A percentile compares a stretch with the other conserved stretches of the same genome.
Conservation (phyloP, 208 protist genomes). For the Crithidia fasciculata region DNA sequence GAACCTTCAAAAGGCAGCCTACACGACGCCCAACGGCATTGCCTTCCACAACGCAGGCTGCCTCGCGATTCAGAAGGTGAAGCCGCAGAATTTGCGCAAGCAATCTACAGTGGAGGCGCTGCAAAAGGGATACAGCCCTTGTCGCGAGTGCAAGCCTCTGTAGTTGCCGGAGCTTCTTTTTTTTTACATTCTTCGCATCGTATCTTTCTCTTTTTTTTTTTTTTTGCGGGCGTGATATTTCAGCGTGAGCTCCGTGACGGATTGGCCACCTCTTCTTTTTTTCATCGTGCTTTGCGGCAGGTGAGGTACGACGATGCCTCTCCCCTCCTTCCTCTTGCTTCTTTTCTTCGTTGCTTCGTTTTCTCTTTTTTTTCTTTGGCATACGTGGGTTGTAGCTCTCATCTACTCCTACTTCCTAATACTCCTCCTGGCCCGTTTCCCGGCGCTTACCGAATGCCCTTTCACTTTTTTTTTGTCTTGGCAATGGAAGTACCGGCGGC, state of each 20-base stretch:
- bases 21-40: constrained; percentile 45
- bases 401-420: background rate
- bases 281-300: too few relatives aligned
- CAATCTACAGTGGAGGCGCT: constrained; percentile 35
- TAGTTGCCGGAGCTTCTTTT: background rate
- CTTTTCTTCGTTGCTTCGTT: background rate
- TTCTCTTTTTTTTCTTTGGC: background rate
- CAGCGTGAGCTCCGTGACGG: background rate
- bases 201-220: constrained; percentile 22
- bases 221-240: background rate
- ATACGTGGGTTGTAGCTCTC: too few relatives aligned
- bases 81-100: constrained; percentile 14
- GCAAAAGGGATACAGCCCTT: constrained; percentile 47
- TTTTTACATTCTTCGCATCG: background rate
- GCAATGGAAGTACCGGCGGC: too few relatives aligned
- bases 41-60: constrained; percentile 55
- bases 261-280: too few relatives aligned
- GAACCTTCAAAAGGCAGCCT: constrained; percentile 37
- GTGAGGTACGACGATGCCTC: too few relatives aligned
- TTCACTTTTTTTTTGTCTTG: too few relatives aligned
- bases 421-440: background rate
- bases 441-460: too few relatives aligned
- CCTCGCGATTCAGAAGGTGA: constrained; percentile 23
- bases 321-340: too few relatives aligned
- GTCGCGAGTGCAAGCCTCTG: constrained; percentile 54